Percentiles rank a stretch among this genome's conserved stretches.
Conservation (phyloP, 768 basidiomycete genomes). For the Lactifluus rugatus region DNA sequence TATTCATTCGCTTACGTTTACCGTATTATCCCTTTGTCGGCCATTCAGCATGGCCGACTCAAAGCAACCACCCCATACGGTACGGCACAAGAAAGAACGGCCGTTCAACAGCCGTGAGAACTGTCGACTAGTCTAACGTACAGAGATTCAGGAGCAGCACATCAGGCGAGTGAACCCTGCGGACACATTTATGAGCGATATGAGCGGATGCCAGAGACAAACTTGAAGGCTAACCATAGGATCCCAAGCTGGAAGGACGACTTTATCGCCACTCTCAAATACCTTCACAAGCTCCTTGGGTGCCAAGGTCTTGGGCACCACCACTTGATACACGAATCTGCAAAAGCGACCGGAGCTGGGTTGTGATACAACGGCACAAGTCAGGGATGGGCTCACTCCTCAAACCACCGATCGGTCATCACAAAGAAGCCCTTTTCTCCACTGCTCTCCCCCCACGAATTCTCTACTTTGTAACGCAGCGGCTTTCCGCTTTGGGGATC, state of each 20-base stretch:
- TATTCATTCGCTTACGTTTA: no score
- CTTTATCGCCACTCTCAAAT: conserved; percentile 53
- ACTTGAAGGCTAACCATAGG: conserved; percentile 51
- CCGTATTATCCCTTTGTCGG: no score
- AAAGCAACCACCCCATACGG: no score
- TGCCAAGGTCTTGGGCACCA: conserved; percentile 71
- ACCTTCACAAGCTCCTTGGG: conserved; percentile 75
- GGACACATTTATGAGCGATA: neutral
- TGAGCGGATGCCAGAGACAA: neutral
- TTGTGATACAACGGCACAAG: neutral
- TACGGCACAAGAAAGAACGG: neutral
- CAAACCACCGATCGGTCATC: conserved; percentile 91
- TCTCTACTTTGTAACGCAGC: conserved; percentile 93
- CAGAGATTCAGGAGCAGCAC: neutral
- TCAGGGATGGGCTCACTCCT: conserved; percentile 46
- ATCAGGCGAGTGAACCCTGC: conserved; percentile 17
- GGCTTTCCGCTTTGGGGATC: conserved; percentile 60
- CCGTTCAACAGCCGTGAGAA: neutral
- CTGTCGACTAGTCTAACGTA: neutral
- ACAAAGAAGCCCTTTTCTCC: conserved; percentile 86
- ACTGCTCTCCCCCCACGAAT: conserved; percentile 76
- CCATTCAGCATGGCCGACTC: no score
- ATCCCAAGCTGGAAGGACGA: conserved; percentile 85
- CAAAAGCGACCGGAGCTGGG: neutral
- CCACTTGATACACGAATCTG: conserved; percentile 89